Evolutionary conservation across 176 grass and related monocot genomes (phyloP).

Genomic region (Triticum urartu): DNA sequence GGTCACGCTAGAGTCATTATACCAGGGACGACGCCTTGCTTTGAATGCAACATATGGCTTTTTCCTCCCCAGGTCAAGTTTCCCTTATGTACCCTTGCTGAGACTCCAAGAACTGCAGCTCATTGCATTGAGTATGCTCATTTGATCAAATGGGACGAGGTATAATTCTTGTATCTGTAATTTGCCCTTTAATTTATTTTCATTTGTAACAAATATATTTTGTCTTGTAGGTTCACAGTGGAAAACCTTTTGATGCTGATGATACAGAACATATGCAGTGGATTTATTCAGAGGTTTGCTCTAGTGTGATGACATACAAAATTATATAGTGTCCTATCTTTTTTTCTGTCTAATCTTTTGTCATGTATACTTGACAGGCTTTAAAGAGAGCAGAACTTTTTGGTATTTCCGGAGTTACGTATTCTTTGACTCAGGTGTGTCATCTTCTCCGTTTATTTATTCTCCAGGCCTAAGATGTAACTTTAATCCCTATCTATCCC

Average conservation of each 20-base stretch:
- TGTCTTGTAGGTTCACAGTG: constrained; percentile 61
- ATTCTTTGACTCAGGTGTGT: constrained; percentile 91
- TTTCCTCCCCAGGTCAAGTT: constrained; percentile 98
- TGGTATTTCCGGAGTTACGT: constrained; percentile 94
- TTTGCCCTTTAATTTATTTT: not conserved
- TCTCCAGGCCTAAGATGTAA: constrained; percentile 16
- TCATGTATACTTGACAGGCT: constrained; percentile 60
- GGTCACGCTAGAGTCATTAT: constrained; percentile 94
- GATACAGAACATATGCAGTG: constrained; percentile 96
- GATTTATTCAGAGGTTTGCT: constrained; percentile 89
- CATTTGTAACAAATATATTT: not conserved
- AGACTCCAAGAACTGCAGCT: constrained; percentile 94
- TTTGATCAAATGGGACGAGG: constrained; percentile 99
- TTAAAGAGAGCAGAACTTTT: constrained; percentile 98
- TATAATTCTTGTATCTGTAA: constrained; percentile 35
- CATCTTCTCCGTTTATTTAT: constrained; percentile 35
- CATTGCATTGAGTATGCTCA: constrained; percentile 99
- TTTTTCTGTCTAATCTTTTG: constrained; percentile 27
- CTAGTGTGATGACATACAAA: not conserved
- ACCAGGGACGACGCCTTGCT: constrained; percentile 92
- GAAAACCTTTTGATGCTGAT: constrained; percentile 96
- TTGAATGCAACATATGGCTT: constrained; percentile 99
- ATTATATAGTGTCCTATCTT: not conserved
- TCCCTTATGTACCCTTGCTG: constrained; percentile 91
- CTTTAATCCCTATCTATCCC: constrained; percentile 1